Percentiles rank a stretch among this genome's conserved stretches.
These are phyloP conservation scores for Ophiocordyceps sinensis DNA, from an alignment of 2,329 filamentous ascomycete genomes.

Conservation along the genomic window DNA sequence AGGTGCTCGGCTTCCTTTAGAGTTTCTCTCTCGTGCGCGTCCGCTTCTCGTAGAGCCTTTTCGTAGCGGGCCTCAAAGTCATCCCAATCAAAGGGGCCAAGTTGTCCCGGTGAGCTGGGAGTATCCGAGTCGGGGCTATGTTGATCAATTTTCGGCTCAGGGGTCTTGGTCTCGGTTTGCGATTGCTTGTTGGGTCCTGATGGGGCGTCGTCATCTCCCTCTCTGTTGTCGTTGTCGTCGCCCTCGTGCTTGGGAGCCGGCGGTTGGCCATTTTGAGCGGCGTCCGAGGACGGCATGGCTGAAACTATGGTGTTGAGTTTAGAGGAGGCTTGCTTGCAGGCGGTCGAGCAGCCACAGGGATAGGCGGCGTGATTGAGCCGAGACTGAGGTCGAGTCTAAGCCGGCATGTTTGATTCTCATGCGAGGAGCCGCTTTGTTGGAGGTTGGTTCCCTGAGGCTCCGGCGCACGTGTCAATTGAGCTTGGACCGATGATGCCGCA, in stretches of 20 bases:
- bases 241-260: conserved; percentile 2
- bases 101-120: conserved; percentile 34
- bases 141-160: conserved; percentile 21
- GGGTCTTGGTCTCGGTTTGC: conserved; percentile 16
- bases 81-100: conserved; percentile 58
- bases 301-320: neutral
- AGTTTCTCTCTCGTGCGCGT: conserved; percentile 48
- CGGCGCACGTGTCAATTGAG: too few species aligned
- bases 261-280: conserved; percentile 3
- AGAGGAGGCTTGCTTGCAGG: too few species aligned
- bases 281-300: conserved; percentile 6
- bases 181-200: conserved; percentile 8
- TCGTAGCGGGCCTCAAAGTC: conserved; percentile 60
- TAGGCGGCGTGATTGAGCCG: too few species aligned
- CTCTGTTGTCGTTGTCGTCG: conserved; percentile 4
- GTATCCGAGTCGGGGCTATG: conserved; percentile 18
- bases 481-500: too few species aligned
- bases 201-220: conserved; percentile 7
- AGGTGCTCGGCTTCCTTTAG: conserved; percentile 52
- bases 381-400: too few species aligned
- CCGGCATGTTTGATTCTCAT: too few species aligned
- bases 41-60: conserved; percentile 46
- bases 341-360: too few species aligned
- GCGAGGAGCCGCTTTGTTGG: too few species aligned
- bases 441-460: too few species aligned